Evolutionary conservation across 805 yeast species (phyloP).

Genomic region (Lipomyces lipofer): DNA sequence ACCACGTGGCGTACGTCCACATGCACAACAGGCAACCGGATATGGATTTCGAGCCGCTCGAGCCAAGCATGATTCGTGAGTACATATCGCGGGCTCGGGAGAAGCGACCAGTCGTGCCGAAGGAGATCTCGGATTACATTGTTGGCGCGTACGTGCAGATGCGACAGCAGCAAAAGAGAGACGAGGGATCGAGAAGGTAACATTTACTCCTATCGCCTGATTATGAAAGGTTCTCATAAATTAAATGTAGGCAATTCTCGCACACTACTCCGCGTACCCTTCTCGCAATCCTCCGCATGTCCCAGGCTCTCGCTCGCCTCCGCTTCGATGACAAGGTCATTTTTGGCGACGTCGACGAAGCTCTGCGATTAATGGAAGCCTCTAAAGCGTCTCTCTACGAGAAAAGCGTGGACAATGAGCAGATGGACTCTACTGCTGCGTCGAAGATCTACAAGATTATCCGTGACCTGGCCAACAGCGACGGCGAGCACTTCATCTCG

Average conservation of each 20-base stretch:
- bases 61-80: conserved; percentile 78
- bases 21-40: conserved; percentile 88
- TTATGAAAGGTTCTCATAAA: background rate
- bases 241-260: conserved; percentile 55
- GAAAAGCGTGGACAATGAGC: conserved; percentile 48
- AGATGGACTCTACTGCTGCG: conserved; percentile 58
- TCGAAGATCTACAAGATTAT: conserved; percentile 74
- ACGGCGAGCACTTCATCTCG: conserved; percentile 40
- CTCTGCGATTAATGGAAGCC: conserved; percentile 78
- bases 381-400: conserved; percentile 79
- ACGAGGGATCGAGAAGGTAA: conserved; percentile 63
- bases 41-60: conserved; percentile 71
- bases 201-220: background rate
- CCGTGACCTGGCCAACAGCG: conserved; percentile 54
- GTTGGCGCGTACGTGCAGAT: conserved; percentile 82
- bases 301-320: conserved; percentile 92
- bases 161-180: conserved; percentile 85
- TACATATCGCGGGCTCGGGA: conserved; percentile 83
- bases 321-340: conserved; percentile 74
- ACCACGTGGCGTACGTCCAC: conserved; percentile 93
- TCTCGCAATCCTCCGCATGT: conserved; percentile 83
- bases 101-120: conserved; percentile 80
- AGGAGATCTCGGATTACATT: conserved; percentile 81
- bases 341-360: conserved; percentile 89
- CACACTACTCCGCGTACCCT: conserved; percentile 96